A percentile compares a stretch with the other conserved stretches of the same genome.
Evolutionary conservation across 2,329 filamentous ascomycete species (phyloP).

Genomic region (Aspergillus neotritici): DNA sequence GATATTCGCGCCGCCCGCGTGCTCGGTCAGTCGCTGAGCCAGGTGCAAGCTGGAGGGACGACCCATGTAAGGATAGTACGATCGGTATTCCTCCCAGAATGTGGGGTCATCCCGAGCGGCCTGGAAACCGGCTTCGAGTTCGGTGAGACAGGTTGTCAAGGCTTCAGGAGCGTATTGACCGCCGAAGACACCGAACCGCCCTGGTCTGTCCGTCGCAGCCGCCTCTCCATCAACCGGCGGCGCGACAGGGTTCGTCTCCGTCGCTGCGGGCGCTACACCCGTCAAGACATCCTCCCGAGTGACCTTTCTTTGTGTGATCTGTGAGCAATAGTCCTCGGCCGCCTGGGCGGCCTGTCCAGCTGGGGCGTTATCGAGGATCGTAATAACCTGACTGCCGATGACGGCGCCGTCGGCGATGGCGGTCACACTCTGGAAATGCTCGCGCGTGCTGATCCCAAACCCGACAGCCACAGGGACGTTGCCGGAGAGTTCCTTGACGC

Average conservation of each 20-base stretch:
- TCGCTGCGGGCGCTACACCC: background rate
- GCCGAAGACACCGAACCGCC: slow-evolving; percentile 84
- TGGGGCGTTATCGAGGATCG: slow-evolving; percentile 61
- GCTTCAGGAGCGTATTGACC: slow-evolving; percentile 95
- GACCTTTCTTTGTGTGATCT: slow-evolving; percentile 51
- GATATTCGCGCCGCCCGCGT: slow-evolving; percentile 86
- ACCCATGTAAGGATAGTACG: slow-evolving; percentile 91
- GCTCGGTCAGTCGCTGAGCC: slow-evolving; percentile 75
- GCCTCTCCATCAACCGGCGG: slow-evolving; percentile 21
- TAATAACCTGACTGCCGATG: slow-evolving; percentile 89
- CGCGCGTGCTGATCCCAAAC: slow-evolving; percentile 87
- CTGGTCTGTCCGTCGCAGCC: slow-evolving; percentile 47
- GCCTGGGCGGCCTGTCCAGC: slow-evolving; percentile 58
- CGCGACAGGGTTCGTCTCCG: background rate
- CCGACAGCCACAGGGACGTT: slow-evolving; percentile 83
- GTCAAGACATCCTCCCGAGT: slow-evolving; percentile 37
- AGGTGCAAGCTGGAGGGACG: slow-evolving; percentile 83
- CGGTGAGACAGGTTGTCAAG: slow-evolving; percentile 85
- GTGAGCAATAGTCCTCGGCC: slow-evolving; percentile 77
- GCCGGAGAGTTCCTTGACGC: slow-evolving; percentile 82
- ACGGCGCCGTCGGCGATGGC: slow-evolving; percentile 84
- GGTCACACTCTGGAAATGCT: slow-evolving; percentile 80
- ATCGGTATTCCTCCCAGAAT: slow-evolving; percentile 92
- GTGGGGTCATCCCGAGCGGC: slow-evolving; percentile 72
- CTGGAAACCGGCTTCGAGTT: slow-evolving; percentile 85